A percentile compares a stretch with the other conserved stretches of the same genome.
Conservation (phyloP, 495 filamentous ascomycete species). For the Tuber calosporum region DNA sequence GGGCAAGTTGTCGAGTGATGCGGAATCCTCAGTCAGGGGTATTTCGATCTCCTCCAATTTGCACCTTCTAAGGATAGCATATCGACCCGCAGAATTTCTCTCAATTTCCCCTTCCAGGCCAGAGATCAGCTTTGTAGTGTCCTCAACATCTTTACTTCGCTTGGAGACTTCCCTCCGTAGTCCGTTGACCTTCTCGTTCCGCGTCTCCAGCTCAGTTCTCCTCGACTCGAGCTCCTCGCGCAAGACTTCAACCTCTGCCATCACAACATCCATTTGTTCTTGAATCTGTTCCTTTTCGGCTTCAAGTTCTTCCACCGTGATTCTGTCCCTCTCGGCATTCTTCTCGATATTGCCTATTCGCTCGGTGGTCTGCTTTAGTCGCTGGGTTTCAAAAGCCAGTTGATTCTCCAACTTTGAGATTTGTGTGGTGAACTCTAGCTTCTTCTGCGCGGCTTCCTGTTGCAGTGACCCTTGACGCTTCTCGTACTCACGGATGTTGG, state of each 20-base stretch:
- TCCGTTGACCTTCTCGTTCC: constrained; percentile 67
- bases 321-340: constrained; percentile 57
- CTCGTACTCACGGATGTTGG: constrained; percentile 86
- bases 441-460: constrained; percentile 78
- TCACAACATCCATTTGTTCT: constrained; percentile 61
- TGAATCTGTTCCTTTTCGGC: constrained; percentile 66
- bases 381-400: constrained; percentile 67
- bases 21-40: constrained; percentile 68
- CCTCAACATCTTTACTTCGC: constrained; percentile 72
- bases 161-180: constrained; percentile 79
- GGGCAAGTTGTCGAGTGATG: constrained; percentile 69
- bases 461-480: constrained; percentile 84
- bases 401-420: constrained; percentile 72
- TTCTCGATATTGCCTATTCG: constrained; percentile 62
- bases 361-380: constrained; percentile 59
- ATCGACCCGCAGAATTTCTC: constrained; percentile 71
- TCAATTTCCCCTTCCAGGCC: constrained; percentile 74
- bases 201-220: constrained; percentile 58
- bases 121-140: constrained; percentile 66
- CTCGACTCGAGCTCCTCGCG: constrained; percentile 62
- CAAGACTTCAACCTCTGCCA: constrained; percentile 69
- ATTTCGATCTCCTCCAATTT: constrained; percentile 88
- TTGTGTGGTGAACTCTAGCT: constrained; percentile 75
- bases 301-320: constrained; percentile 61
- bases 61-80: constrained; percentile 76